These are phyloP conservation scores for Choanephora cucurbitarum DNA, from an alignment of 371 early-diverging fungal species.

Conservation along the genomic window DNA sequence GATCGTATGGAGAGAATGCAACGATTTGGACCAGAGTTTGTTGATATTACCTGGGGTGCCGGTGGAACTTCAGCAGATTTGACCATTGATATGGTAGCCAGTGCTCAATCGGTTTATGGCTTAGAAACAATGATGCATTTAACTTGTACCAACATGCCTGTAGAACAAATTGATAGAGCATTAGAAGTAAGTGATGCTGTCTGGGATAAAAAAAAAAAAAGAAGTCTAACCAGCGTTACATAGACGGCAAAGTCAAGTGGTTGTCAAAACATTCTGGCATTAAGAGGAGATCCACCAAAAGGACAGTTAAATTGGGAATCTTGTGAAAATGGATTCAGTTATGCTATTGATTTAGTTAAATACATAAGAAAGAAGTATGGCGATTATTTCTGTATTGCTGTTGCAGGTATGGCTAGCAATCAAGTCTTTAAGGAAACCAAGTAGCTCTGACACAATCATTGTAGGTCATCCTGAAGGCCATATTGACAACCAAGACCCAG, in stretches of 20 bases:
- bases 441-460: conserved; percentile 1
- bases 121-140: conserved; percentile 97
- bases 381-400: conserved; percentile 94
- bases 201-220: too few relatives aligned
- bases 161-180: conserved; percentile 83
- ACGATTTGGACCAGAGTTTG: conserved; percentile 88
- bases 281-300: conserved; percentile 94
- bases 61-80: conserved; percentile 91
- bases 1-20: conserved; percentile 91
- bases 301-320: conserved; percentile 79
- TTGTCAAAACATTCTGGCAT: conserved; percentile 94
- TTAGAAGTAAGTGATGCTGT: conserved; percentile 60
- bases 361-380: conserved; percentile 91
- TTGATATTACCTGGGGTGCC: conserved; percentile 97
- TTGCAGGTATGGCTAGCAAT: conserved; percentile 65
- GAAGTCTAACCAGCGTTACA: too few relatives aligned
- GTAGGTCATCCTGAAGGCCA: conserved; percentile 89
- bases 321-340: conserved; percentile 80
- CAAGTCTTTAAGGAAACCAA: background rate
- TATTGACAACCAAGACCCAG: conserved; percentile 69
- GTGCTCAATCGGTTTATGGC: conserved; percentile 90
- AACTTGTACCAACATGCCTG: conserved; percentile 96
- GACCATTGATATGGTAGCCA: conserved; percentile 84
- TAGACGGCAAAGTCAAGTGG: conserved; percentile 89
- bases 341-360: conserved; percentile 84